Base-by-base conservation (phyloP, 371 early-diverging fungal species). In the Saksenaea vasiformis region DNA sequence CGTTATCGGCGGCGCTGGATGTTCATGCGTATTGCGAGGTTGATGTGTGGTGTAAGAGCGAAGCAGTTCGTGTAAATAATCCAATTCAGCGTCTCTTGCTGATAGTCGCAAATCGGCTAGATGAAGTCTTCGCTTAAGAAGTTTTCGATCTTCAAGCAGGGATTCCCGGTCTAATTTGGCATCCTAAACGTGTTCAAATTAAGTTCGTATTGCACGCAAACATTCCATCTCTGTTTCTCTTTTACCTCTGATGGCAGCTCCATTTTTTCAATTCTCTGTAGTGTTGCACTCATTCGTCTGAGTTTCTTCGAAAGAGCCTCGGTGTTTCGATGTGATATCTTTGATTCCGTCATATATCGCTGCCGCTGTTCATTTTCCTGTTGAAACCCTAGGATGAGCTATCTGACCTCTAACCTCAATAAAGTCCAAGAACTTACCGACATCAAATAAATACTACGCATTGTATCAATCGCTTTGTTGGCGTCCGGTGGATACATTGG, bases 11-110 rank as follows among this genome's bases (percentile, higher is more conserved):
- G 62, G 59, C 43, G 56, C 35, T 15, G 63, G n/a, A 13, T 61
- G 60, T 11, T 63, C 59, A 56, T 66, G 70, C 13, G 66, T 63
- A 28, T 62, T 26, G n/a, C 51, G 51, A 10, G 51, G 51, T 11
- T 4, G 51, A 22, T 47, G 51, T 22, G 53, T 58, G 56, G 44
- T 62, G 60, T 39, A 55, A 19, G 66, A 61, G 39, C 71, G 60
- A 1, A 74, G n/a, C 14, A 68, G 10, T 37, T 79, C 71, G 62
- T 72, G 69, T 17, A 79, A 41, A 56, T 76, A 77, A 15, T 76
- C 75, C 3, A 81, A 51, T 58, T 81, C 81, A 10, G 77, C 77
- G 58, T 81, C 81, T 53, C 78, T 65, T 17, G 81, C 73, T 17
- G 71, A 60, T 19, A 78, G 28, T 54, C 81, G 69, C n/a, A 81